Conservation (phyloP, 2,329 filamentous ascomycete genomes). For the Aspergillus sp. region DNA sequence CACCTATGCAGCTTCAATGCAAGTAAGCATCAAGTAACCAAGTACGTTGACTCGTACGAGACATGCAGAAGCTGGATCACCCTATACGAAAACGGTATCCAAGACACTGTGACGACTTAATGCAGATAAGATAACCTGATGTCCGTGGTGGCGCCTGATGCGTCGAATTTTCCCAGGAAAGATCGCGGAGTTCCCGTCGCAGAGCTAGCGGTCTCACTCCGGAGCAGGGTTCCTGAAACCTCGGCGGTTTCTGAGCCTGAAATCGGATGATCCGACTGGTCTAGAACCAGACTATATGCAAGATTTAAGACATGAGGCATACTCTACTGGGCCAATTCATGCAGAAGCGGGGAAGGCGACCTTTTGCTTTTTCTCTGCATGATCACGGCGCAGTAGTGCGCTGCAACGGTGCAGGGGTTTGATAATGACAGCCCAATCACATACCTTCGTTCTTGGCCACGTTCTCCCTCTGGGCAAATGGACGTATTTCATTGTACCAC, state of each 20-base stretch:
- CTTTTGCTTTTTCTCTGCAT: neutral
- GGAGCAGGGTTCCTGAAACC: neutral
- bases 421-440: neutral
- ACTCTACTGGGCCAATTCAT: neutral
- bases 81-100: neutral
- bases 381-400: neutral
- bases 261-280: neutral
- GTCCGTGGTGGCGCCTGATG: neutral
- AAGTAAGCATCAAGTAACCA: neutral
- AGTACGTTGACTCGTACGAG: neutral
- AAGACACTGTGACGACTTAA: neutral
- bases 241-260: neutral
- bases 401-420: neutral
- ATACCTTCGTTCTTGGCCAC: neutral
- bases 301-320: neutral
- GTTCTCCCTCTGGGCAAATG: neutral
- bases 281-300: neutral
- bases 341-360: neutral
- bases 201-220: neutral
- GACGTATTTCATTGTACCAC: neutral
- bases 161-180: neutral
- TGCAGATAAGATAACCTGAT: neutral
- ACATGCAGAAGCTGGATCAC: neutral
- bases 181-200: neutral
- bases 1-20: neutral